Base-by-base conservation (phyloP, 805 yeast species). In the Wickerhamomyces ciferrii region DNA sequence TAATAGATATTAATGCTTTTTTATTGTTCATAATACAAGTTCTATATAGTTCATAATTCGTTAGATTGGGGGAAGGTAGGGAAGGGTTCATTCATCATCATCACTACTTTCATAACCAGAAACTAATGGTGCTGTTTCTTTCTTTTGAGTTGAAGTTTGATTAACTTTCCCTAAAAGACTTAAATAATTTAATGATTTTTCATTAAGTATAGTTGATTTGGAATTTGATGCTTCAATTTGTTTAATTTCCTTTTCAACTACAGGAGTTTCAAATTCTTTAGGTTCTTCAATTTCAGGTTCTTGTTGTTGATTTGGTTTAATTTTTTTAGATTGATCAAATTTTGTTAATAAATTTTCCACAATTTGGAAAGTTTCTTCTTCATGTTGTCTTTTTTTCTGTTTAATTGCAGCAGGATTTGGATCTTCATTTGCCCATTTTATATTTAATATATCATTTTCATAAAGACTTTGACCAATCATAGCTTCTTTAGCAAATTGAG, bases 401-500 rank as follows among this genome's bases (percentile, higher is more conserved):
- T 76, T 4, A 2, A 50, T 42, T 5, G 87, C 83, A 4, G 64
- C 65, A 0, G 94, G 94, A 57, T 84, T 84, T 2, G 96, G 95
- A 62, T 89, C 96, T 39, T 86, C 92, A 49, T 79, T 80, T 0
- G 97, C 96, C 98, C 98, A 91, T 52, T 87, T 74, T 1, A 91
- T 78, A 49, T 73, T 76, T 39, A 91, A 64, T 0, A 83, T 75
- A 51, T 86, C 96, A 47, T 77, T 75, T 39, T 76, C 81, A 44
- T 82, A 75, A 8, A 91, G 61, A 9, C 86, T 75, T 62, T 92
- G 98, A 39, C 83, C 83, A 36, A 84, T 78, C 96, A 92, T 88
- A 1, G 96, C 96, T 63, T 92, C 98, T 57, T 88, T 87, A 0
- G 97, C 96, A 71, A 92, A 94, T 62, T 92, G 97, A 0, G 97